A percentile compares a stretch with the other conserved stretches of the same genome.
Conservation (phyloP, 2,329 filamentous ascomycete genomes). For the Epicoccum sorghinum region DNA sequence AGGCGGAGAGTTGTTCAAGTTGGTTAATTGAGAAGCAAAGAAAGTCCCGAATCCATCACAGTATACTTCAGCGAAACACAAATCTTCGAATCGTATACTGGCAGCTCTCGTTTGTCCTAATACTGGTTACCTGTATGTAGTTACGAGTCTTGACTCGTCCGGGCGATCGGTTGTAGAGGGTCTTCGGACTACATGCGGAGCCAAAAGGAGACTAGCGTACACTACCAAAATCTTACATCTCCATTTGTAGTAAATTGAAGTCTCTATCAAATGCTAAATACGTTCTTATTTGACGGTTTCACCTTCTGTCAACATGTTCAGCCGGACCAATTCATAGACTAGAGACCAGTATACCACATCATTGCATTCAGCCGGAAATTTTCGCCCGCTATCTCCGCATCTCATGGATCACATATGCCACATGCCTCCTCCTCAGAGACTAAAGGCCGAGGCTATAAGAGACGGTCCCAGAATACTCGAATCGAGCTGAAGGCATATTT, state of each 20-base stretch:
- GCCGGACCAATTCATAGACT: not conserved
- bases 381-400: slow-evolving; percentile 6
- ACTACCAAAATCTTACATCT: slow-evolving; percentile 1
- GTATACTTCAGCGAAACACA: not conserved
- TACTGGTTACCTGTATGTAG: too few species aligned
- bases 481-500: too few species aligned
- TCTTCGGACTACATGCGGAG: not conserved
- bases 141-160: too few species aligned
- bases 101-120: too few species aligned
- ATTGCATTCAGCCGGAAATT: not conserved
- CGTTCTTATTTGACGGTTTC: too few species aligned
- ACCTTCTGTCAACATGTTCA: too few species aligned
- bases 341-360: not conserved
- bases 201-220: not conserved
- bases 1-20: slow-evolving; percentile 70
- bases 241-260: not conserved
- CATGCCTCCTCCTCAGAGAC: not conserved
- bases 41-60: too few species aligned
- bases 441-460: too few species aligned
- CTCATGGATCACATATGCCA: not conserved
- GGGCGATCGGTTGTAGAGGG: too few species aligned
- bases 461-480: too few species aligned
- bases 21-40: not conserved
- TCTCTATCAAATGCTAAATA: too few species aligned
- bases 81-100: too few species aligned